Evolutionary conservation across 225 moss, liverwort and hornwort genomes (phyloP), one percentile per base, ranked within the genome.

Genomic region (Takakia lepidozioides): DNA sequence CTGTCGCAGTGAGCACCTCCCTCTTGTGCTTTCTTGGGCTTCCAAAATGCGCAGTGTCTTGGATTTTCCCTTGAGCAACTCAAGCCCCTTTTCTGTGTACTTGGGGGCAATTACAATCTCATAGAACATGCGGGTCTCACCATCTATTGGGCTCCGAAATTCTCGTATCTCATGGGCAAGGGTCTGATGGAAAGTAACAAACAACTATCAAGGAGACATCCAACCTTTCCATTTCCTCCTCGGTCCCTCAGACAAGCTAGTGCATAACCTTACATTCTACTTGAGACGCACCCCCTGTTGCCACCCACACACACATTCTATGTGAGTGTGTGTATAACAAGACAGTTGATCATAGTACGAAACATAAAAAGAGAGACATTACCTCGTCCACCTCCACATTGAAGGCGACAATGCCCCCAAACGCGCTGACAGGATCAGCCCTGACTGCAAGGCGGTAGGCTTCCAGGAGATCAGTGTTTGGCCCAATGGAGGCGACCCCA

Each of bases 331-430:
- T n/a, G n/a, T n/a, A n/a, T n/a, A n/a, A n/a, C n/a, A n/a, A n/a
- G n/a, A n/a, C n/a, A n/a, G n/a, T n/a, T n/a, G n/a, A n/a, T n/a
- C n/a, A n/a, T n/a, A n/a, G n/a, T n/a, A n/a, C n/a, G n/a, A n/a
- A n/a, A n/a, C n/a, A n/a, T n/a, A n/a, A n/a, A n/a, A n/a, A n/a
- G n/a, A n/a, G n/a, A n/a, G n/a, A n/a, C n/a, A n/a, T n/a, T n/a
- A n/a, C n/a, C 87, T 98, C 98, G 37, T 98, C 87, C 39, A 98
- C 98, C 82, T 87, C 85, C 27, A 98, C 85, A 54, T 98, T 98
- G 70, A 98, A 85, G 17, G 91, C 87, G 44, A 98, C 98, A 23
- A 98, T 98, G 63, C 98, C 98, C 49, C 98, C 98, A 46, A 87
- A 98, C 22, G 98, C 91, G 67, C 91, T 91, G 27, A 98, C 83